phyloP scores from a whole-genome alignment of 192 early-diverging fungal genomes.

The Rhizophagus sp. region DNA sequence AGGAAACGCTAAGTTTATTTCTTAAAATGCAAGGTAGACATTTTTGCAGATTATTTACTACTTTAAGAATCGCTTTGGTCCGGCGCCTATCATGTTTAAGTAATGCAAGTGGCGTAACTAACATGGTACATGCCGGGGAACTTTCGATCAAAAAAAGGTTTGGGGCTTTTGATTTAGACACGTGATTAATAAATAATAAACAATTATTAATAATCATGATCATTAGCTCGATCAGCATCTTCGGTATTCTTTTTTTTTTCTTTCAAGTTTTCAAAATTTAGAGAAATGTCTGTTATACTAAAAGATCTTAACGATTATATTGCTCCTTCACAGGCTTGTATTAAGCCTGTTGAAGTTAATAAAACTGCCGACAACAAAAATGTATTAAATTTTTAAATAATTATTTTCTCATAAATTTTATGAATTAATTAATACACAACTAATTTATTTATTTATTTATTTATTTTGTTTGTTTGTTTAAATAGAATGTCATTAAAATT shows the following conservation, averaged over 20 bases:
- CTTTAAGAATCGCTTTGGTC: no score
- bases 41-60: no score
- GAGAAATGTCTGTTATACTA: conserved; percentile 61
- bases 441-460: conserved; percentile 19
- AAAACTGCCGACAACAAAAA: conserved; percentile 51
- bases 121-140: no score
- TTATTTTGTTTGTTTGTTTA: no score
- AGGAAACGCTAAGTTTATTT: no score
- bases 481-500: conserved; percentile 69
- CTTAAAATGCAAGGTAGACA: no score
- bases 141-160: no score
- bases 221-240: not conserved
- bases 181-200: no score
- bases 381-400: conserved; percentile 31
- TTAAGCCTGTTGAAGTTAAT: conserved; percentile 87
- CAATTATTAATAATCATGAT: not conserved
- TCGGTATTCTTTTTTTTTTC: not conserved
- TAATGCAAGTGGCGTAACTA: no score
- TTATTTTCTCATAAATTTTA: not conserved
- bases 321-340: conserved; percentile 94
- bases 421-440: not conserved
- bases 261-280: not conserved
- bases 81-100: no score
- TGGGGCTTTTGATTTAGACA: no score
- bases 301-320: conserved; percentile 98